A percentile compares a stretch with the other conserved stretches of the same genome.
These are phyloP conservation scores for Globomyces pollinis-pini DNA, from an alignment of 192 early-diverging fungal genomes.

Conservation along the genomic window DNA sequence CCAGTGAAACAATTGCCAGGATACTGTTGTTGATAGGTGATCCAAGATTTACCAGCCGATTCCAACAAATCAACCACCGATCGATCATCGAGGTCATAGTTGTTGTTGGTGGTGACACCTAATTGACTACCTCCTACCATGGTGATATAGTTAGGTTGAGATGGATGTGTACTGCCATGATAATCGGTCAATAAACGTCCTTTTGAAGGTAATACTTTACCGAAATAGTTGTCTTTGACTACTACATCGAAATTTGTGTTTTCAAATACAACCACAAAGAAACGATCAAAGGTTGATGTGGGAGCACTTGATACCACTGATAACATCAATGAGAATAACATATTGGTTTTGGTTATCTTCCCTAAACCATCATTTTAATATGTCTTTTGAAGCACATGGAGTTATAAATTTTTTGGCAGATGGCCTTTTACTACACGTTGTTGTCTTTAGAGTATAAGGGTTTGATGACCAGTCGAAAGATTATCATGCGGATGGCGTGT, in stretches of 20 bases:
- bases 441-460: too few relatives aligned
- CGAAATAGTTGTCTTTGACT: conserved; percentile 1
- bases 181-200: conserved; percentile 23
- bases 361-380: too few relatives aligned
- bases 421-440: too few relatives aligned
- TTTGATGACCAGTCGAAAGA: too few relatives aligned
- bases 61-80: conserved; percentile 50
- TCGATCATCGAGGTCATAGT: neutral
- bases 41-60: conserved; percentile 50
- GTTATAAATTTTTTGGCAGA: too few relatives aligned
- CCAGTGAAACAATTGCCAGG: conserved; percentile 42
- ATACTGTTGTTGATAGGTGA: conserved; percentile 54
- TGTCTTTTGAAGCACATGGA: too few relatives aligned
- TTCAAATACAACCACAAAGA: conserved; percentile 13
- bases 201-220: neutral
- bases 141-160: conserved; percentile 56
- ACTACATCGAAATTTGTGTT: neutral
- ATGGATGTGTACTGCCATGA: conserved; percentile 42
- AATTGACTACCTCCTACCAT: conserved; percentile 37
- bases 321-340: too few relatives aligned
- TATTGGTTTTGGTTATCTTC: too few relatives aligned
- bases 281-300: conserved; percentile 1
- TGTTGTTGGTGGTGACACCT: conserved; percentile 27
- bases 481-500: too few relatives aligned
- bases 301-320: too few relatives aligned